Percentiles rank a stretch among this genome's conserved stretches.
Evolutionary conservation across 768 basidiomycete genomes (phyloP).

Genomic region (Trametes cingulata): DNA sequence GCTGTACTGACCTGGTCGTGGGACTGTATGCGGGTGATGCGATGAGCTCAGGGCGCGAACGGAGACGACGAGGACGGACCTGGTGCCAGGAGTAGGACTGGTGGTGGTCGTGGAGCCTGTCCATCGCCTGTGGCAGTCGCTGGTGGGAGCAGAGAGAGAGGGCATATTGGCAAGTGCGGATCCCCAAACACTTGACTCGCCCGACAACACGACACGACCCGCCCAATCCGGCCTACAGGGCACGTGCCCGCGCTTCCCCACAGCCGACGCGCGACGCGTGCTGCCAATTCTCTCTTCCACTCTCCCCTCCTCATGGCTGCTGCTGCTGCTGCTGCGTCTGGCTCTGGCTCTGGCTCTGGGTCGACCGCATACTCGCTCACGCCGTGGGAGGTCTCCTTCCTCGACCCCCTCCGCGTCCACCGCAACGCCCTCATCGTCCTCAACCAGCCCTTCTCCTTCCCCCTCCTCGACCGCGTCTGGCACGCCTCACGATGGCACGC

Average conservation of each 20-base stretch:
- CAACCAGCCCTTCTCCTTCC: slow-evolving; percentile 79
- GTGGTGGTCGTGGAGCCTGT: slow-evolving; percentile 30
- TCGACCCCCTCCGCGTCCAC: slow-evolving; percentile 20
- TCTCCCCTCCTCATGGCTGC: background rate
- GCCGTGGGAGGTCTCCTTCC: slow-evolving; percentile 24
- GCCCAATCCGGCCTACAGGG: slow-evolving; percentile 5
- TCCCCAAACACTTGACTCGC: slow-evolving; percentile 11
- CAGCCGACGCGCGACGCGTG: slow-evolving; percentile 8
- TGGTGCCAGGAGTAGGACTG: slow-evolving; percentile 84
- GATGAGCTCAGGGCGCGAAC: slow-evolving; percentile 4
- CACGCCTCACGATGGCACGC: slow-evolving; percentile 31
- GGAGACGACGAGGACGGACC: slow-evolving; percentile 43
- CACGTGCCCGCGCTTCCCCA: slow-evolving; percentile 24
- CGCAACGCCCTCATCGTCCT: slow-evolving; percentile 73
- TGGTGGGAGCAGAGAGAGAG: background rate
- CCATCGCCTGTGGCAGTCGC: slow-evolving; percentile 19
- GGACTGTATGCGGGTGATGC: slow-evolving; percentile 47
- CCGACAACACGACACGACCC: slow-evolving; percentile 19
- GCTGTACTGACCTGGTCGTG: slow-evolving; percentile 72
- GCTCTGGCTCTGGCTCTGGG: background rate
- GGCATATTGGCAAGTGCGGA: background rate
- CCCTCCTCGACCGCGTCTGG: slow-evolving; percentile 63
- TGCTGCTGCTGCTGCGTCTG: background rate
- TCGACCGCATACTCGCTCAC: slow-evolving; percentile 7
- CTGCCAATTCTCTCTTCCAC: background rate